These are phyloP conservation scores for Salvia miltiorrhiza DNA, from an alignment of 257 asterid species.

Conservation along the genomic window DNA sequence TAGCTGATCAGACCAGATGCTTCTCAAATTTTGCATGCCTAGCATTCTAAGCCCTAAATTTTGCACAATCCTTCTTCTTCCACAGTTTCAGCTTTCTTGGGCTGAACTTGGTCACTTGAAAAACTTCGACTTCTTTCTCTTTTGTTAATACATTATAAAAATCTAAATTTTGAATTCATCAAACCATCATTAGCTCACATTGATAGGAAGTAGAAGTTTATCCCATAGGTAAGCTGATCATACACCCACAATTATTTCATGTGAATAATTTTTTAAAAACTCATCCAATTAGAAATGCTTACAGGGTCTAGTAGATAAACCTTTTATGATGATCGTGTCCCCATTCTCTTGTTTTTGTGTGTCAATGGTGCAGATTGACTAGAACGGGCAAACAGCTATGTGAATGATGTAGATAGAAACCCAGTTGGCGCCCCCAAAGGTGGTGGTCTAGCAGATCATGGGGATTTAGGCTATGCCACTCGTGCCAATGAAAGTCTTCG, in stretches of 20 bases:
- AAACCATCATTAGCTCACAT: not conserved
- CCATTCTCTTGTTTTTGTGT: slow-evolving; percentile 13
- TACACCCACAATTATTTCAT: not conserved
- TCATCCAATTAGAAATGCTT: not conserved
- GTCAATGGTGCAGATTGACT: slow-evolving; percentile 54
- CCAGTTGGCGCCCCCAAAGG: slow-evolving; percentile 43
- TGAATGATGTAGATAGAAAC: slow-evolving; percentile 66
- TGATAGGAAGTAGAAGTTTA: not conserved
- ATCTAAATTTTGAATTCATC: not conserved
- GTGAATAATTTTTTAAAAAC: not conserved
- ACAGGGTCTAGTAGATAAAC: not conserved
- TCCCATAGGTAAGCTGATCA: not conserved
- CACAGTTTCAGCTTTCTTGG: not conserved
- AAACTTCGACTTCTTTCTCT: not conserved
- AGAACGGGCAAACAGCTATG: slow-evolving; percentile 59
- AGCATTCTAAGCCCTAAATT: not conserved
- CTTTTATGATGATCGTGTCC: not conserved
- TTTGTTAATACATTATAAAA: not conserved
- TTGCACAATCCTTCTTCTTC: not conserved
- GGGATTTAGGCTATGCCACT: slow-evolving; percentile 48
- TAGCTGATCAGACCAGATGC: not conserved
- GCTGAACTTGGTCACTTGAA: not conserved
- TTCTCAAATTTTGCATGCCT: not conserved
- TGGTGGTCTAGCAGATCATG: slow-evolving; percentile 45
- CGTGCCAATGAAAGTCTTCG: slow-evolving; percentile 42